Base-by-base conservation (phyloP, 306 rosid species). In the Lathyrus oleraceus region DNA sequence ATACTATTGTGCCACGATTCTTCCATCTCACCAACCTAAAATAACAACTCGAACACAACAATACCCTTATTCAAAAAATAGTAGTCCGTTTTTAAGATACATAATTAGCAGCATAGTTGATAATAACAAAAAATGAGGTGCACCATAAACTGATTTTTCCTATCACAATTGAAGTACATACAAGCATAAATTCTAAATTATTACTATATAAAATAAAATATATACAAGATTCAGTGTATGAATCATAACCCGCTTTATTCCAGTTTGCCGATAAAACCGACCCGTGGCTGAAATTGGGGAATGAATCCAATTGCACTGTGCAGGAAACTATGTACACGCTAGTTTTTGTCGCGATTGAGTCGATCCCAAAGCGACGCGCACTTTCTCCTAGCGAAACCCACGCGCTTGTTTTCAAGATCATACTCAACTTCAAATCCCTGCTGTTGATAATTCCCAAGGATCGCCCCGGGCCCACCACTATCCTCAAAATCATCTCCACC, bases 391-490 rank as follows among this genome's bases (percentile, higher is more conserved):
- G 97, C 97, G 39, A 92, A 92, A 1, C 97, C 97, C 52, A 92
- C 85, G 74, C 88, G 85, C 40, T 71, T 70, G 27, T 81, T 85
- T 61, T 76, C 87, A 71, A 92, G 58, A 68, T 92, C 97, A 71
- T 92, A 92, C 15, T 58, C 92, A 47, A 92, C 90, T 45, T 92
- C 96, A 61, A 92, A 89, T 2, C 97, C 96, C 44, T 92, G 97
- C 68, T 92, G 97, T 65, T 92, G 95, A 8, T 89, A 92, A 71
- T 92, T 92, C 53, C 97, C 97, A 0, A 92, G 87, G 0, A 87
- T 85, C 1, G 88, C 97, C 40, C 88, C 87, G 10, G 97, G 97
- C 63, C 97, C 97, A 74, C 88, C 90, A 2, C 68, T 61, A 15
- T 79, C 53, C 27, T 89, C 91, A 16, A 36, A 16, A 30, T 87